Evolutionary conservation across 331 rosid species (phyloP), one percentile per base, ranked within the genome.

Genomic region (Cydonia oblonga): DNA sequence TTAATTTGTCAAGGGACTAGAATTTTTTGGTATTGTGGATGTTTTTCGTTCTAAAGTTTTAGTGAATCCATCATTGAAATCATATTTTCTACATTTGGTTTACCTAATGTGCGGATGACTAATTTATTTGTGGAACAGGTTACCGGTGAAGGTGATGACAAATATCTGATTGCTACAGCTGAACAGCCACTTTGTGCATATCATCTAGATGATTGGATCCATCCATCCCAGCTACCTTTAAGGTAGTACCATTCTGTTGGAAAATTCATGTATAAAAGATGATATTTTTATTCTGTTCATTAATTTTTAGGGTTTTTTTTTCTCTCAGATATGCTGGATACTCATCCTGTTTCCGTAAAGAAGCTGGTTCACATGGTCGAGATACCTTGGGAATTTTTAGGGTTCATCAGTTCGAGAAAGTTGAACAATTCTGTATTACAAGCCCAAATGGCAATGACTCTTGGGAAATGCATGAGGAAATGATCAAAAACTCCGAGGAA

Each of bases 71-170:
- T 4, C 4, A 35, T 3, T 24, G 7, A 1, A 28, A 12, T 26
- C 11, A 25, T 51, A 9, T 8, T 46, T 72, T 15, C 49, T 28
- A 15, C 16, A 52, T 42, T 53, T 6, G 72, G 7, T 28, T 30
- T 28, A 25, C n/a, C 5, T 9, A 11, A 69, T 14, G 16, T 63
- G 65, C 22, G 62, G 67, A 44, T 80, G 52, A 71, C 26, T 52
- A 64, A 40, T 30, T 22, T 61, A 10, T 24, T 16, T 52, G 63
- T 75, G 58, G 33, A 38, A 70, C 74, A 93, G 98, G 97, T 95
- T 52, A 91, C 99, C 5, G 99, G 99, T 38, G 99, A 95, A 79
- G 99, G 97, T 46, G 99, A 95, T 68, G 97, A 95, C 85, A 95
- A 95, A 75, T 95, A 91, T 84, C 84, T 95, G 82, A 95, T 91